Conservation (phyloP, 139 green algal genomes). For the Monoraphidium neglectum region DNA sequence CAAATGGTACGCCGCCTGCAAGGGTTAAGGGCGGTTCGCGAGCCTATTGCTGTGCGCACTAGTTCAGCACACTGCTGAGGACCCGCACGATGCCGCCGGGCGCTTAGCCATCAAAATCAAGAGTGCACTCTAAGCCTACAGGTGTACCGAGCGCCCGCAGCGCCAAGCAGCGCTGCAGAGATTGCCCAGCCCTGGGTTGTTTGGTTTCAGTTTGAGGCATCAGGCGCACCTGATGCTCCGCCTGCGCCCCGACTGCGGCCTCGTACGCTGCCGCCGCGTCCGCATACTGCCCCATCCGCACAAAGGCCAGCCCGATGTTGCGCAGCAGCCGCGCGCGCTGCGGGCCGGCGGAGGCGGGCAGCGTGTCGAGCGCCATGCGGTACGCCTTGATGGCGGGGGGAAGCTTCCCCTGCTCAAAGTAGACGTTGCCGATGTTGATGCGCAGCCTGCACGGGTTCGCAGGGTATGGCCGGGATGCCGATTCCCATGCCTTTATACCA, state of each 20-base stretch:
- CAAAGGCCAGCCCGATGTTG: conserved; percentile 84
- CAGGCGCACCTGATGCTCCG: conserved; percentile 64
- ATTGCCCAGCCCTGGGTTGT: no score
- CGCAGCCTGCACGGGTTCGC: conserved; percentile 55
- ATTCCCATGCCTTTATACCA: no score
- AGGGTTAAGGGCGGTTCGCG: no score
- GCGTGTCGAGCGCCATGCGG: conserved; percentile 87
- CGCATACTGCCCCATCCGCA: conserved; percentile 81
- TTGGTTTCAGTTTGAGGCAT: no score
- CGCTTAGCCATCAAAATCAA: no score
- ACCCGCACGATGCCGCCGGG: background rate
- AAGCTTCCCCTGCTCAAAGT: conserved; percentile 74
- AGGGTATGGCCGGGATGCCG: no score
- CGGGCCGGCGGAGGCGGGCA: conserved; percentile 45
- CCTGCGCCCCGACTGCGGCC: conserved; percentile 62
- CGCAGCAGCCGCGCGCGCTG: conserved; percentile 39
- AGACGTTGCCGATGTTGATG: conserved; percentile 91
- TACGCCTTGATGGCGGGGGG: conserved; percentile 79
- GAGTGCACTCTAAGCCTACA: no score
- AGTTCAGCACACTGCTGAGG: no score
- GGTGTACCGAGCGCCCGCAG: no score
- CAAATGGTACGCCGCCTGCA: conserved; percentile 84
- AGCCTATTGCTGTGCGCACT: no score
- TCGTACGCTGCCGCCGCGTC: conserved; percentile 74
- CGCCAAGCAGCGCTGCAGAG: no score